These are phyloP conservation scores for Scleroderma citrinum DNA, from an alignment of 768 basidiomycete species.

Conservation along the genomic window DNA sequence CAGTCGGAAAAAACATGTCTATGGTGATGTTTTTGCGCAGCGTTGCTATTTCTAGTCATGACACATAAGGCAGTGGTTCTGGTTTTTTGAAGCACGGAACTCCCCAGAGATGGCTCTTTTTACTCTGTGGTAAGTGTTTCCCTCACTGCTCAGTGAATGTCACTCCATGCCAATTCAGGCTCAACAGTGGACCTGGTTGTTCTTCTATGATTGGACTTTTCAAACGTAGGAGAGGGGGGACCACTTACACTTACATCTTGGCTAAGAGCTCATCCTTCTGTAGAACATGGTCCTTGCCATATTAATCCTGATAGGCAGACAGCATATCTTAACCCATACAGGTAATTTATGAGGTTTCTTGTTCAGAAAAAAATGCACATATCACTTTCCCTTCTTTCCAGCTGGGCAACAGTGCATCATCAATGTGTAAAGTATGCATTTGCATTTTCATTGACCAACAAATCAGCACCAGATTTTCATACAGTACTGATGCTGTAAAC, in stretches of 20 bases:
- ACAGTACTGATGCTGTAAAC: conserved; percentile 51
- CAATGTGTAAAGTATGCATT: neutral
- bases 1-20: conserved; percentile 51
- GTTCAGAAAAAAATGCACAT: neutral
- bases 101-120: conserved; percentile 58
- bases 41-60: neutral
- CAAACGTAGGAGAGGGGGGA: conserved; percentile 36
- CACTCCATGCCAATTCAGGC: conserved; percentile 26
- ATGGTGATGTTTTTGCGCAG: conserved; percentile 34
- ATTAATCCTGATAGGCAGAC: conserved; percentile 50
- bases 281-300: conserved; percentile 60
- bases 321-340: conserved; percentile 55
- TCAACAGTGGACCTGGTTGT: conserved; percentile 59
- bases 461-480: conserved; percentile 61
- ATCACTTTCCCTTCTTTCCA: conserved; percentile 11
- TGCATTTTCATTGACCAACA: conserved; percentile 50
- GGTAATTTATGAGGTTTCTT: conserved; percentile 27
- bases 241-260: too few relatives aligned
- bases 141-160: neutral
- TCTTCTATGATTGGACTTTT: conserved; percentile 63
- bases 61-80: conserved; percentile 49
- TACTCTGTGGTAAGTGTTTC: conserved; percentile 47
- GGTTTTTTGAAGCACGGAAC: conserved; percentile 64
- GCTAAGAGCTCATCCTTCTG: neutral
- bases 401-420: conserved; percentile 60